Evolutionary conservation across 768 basidiomycete species (phyloP).

Genomic region (Mycena venus): DNA sequence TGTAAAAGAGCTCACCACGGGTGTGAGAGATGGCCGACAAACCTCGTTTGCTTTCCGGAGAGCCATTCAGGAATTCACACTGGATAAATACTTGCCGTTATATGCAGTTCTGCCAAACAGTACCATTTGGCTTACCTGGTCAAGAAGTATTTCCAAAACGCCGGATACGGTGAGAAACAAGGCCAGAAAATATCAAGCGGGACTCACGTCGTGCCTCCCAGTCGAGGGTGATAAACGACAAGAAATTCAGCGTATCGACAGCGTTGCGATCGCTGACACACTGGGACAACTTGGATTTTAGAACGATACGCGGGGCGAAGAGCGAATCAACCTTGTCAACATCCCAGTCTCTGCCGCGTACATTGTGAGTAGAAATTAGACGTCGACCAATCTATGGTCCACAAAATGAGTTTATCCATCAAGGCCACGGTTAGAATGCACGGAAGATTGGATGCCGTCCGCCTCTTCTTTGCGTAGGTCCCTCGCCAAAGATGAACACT

Average conservation of each 20-base stretch:
- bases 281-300: too few relatives aligned
- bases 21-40: too few relatives aligned
- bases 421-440: background rate
- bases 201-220: too few relatives aligned
- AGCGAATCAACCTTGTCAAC: background rate
- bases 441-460: too few relatives aligned
- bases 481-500: background rate
- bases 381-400: background rate
- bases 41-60: too few relatives aligned
- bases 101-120: too few relatives aligned
- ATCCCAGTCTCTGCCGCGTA: background rate
- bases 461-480: background rate
- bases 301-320: background rate
- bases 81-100: background rate
- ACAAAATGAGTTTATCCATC: background rate
- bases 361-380: background rate
- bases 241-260: too few relatives aligned
- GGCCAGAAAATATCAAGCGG: too few relatives aligned
- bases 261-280: background rate
- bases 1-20: too few relatives aligned
- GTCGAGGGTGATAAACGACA: too few relatives aligned
- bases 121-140: background rate
- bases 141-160: background rate
- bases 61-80: background rate
- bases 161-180: too few relatives aligned